Base-by-base conservation (phyloP, 768 basidiomycete genomes). In the Rhizopogon vulgaris region DNA sequence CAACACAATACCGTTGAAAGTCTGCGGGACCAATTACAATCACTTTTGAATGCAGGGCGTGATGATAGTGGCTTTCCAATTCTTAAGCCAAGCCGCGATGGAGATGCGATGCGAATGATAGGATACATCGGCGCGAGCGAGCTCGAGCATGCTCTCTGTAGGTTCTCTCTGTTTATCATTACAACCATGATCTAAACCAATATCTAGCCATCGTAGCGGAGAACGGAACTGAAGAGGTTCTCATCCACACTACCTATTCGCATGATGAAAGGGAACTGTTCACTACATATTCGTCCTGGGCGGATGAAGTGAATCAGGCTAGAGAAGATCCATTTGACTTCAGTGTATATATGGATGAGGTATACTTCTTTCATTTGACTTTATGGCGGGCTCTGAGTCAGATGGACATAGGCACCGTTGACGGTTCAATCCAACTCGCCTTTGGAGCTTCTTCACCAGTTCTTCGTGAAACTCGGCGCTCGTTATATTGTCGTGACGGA, bases 81-180 rank as follows among this genome's bases (percentile, higher is more conserved):
- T 49, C 63, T 97, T 48, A 70, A 82, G 56, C 72, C 69, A 32
- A 82, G 77, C 49, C 56, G 52, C 6, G 68, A 73, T 14, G 57
- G 56, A 14, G 72, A 71, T 14, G 78, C 78, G 17, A 58, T 77
- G 60, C 78, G 90, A 37, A 78, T 96, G 75, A 77, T 90, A 36
- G 96, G 94, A 6, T 94, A 94, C 65, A 87, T 98, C 53, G 92
- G 93, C 0, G 80, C 84, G 27, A 94, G 86, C 60, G 96, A 99
- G 68, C 79, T 99, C 12, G 93, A 96, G 61, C 93, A 98, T 67
- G 94, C 91, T 5, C 71, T 99, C 4, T 79, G 89, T 92, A 66
- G 49, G 84, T 75, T 3, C 11, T 18, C 27, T 49, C 27, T 39
- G 24, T 50, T 41, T n/a, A 51, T 9, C 15, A n/a, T 17, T 11